Conservation (phyloP, 2,329 filamentous ascomycete species). For the Trichophaea hybrida region DNA sequence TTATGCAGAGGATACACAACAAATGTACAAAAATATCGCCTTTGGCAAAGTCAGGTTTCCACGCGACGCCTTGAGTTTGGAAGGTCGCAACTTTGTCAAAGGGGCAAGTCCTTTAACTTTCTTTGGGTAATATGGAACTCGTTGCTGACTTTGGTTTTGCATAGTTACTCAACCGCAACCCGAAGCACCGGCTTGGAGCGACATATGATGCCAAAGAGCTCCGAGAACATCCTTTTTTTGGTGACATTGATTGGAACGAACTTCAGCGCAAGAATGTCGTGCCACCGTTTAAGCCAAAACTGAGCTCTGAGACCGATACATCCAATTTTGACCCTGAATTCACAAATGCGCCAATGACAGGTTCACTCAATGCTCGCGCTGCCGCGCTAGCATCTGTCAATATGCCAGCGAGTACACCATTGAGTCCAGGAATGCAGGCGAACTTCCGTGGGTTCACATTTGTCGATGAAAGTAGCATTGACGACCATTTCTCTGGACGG, state of each 20-base stretch:
- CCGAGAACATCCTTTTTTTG: constrained; percentile 88
- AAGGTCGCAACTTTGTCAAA: constrained; percentile 96
- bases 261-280: constrained; percentile 82
- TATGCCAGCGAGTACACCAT: constrained; percentile 74
- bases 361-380: constrained; percentile 80
- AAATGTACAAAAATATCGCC: constrained; percentile 99
- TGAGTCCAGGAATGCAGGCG: constrained; percentile 90
- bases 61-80: constrained; percentile 80
- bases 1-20: constrained; percentile 96
- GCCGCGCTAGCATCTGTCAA: constrained; percentile 67
- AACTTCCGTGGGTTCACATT: constrained; percentile 98
- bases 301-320: constrained; percentile 89
- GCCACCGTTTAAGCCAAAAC: constrained; percentile 92
- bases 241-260: constrained; percentile 81
- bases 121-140: background rate
- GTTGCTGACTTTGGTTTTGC: background rate
- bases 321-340: constrained; percentile 99
- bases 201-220: constrained; percentile 84
- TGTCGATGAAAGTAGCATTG: constrained; percentile 91
- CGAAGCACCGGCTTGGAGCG: constrained; percentile 83
- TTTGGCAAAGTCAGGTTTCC: constrained; percentile 98
- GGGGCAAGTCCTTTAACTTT: constrained; percentile 35
- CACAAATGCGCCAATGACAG: constrained; percentile 78
- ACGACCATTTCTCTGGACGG: constrained; percentile 58
- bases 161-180: constrained; percentile 76